phyloP scores from a whole-genome alignment of 2,329 filamentous ascomycete genomes.

The Aspergillus jensenii region DNA sequence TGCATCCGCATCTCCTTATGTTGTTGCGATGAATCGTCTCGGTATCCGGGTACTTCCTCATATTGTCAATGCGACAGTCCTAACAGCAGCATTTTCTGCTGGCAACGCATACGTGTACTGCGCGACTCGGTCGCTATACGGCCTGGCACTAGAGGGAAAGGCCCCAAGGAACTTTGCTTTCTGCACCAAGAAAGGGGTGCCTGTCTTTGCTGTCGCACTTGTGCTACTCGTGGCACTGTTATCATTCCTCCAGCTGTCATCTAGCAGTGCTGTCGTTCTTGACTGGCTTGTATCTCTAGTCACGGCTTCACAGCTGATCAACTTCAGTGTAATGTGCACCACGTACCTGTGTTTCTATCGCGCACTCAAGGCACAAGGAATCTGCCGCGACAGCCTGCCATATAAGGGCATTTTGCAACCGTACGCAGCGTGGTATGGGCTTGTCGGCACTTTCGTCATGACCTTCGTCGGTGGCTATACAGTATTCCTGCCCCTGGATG shows the following conservation, averaged over 20 bases:
- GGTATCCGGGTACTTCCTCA: constrained; percentile 55
- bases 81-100: constrained; percentile 58
- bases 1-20: constrained; percentile 61
- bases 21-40: constrained; percentile 61
- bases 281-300: constrained; percentile 58
- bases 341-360: constrained; percentile 61
- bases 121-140: constrained; percentile 54
- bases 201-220: constrained; percentile 51
- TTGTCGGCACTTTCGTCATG: constrained; percentile 3
- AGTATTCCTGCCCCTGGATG: constrained; percentile 37
- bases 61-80: constrained; percentile 57
- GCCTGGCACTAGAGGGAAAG: constrained; percentile 53
- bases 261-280: constrained; percentile 48
- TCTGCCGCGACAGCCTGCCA: constrained; percentile 55
- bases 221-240: constrained; percentile 42
- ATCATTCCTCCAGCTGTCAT: too few relatives aligned
- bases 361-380: constrained; percentile 51
- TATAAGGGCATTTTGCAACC: constrained; percentile 62
- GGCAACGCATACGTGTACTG: constrained; percentile 59
- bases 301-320: constrained; percentile 57
- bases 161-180: constrained; percentile 57
- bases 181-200: constrained; percentile 57
- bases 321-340: constrained; percentile 60
- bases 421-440: constrained; percentile 45
- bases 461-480: constrained; percentile 55